Evolutionary conservation across 805 yeast species (phyloP), one percentile per base, ranked within the genome.

Genomic region (Zygosaccharomyces rouxii): DNA sequence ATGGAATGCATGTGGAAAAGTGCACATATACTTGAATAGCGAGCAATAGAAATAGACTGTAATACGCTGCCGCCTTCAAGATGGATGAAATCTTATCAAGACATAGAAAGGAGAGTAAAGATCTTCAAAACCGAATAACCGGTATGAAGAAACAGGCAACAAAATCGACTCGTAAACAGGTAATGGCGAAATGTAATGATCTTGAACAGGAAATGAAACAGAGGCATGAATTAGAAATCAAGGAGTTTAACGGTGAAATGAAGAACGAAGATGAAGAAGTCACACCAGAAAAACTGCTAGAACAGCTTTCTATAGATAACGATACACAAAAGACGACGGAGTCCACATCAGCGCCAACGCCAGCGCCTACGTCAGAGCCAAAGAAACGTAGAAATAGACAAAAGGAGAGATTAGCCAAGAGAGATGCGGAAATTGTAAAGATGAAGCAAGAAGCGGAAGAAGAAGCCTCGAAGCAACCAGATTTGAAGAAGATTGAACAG

Each of bases 121-220:
- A 88, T 49, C 70, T 88, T 50, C 72, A 78, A 18, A 84, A 86
- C 7, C 75, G 78, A 26, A 72, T 81, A 26, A 88, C 95, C 2
- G 84, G 86, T 1, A 67, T 89, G 75, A 87, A 84, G 69, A 87
- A 87, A 58, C 92, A 84, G 66, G 90, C 92, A 2, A 80, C 88
- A 14, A 86, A 88, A 61, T 83, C 89, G 42, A 86, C 83, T 44
- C 78, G 85, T 56, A 86, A 84, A 64, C 80, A 79, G 51, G 83
- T 88, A 7, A 66, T 74, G 54, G 72, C 72, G 46, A 78, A 79
- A 58, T 83, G 90, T 56, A 72, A 72, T 35, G 78, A 74, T 38
- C 56, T 88, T 70, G 88, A 86, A 57, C 67, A 67, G 2, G 78
- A 74, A 9, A 62, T 88, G 58, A 77, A 77, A 49, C 57, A 48